phyloP scores from a whole-genome alignment of 352 stramenopile species.

The Aphanomyces cochlioides region DNA sequence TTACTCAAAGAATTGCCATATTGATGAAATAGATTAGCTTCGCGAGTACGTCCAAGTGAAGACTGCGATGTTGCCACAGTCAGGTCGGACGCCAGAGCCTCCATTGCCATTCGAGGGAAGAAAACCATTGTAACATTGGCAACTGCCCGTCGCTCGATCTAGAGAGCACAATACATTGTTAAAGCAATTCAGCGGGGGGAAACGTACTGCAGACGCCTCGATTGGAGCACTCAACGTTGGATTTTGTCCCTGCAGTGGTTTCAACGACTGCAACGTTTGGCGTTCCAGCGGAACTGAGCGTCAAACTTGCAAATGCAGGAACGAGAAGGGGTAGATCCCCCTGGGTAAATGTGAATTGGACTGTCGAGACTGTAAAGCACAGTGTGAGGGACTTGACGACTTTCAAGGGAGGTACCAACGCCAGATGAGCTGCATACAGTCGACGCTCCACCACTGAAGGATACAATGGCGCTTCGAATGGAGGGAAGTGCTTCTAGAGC shows the following conservation, averaged over 20 bases:
- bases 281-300: constrained; percentile 36
- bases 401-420: constrained; percentile 32
- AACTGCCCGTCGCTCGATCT: constrained; percentile 56
- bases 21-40: too few species aligned
- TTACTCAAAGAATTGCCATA: too few species aligned
- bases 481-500: constrained; percentile 54
- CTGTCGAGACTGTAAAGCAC: constrained; percentile 42
- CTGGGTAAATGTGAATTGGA: constrained; percentile 68
- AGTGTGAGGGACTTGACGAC: background rate
- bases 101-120: constrained; percentile 59
- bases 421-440: constrained; percentile 41
- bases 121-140: constrained; percentile 11
- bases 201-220: constrained; percentile 64
- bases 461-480: constrained; percentile 51
- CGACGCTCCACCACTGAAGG: constrained; percentile 39
- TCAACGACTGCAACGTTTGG: constrained; percentile 37
- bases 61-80: constrained; percentile 43
- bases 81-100: constrained; percentile 37
- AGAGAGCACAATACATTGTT: constrained; percentile 6
- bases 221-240: constrained; percentile 69
- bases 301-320: constrained; percentile 59
- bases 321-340: constrained; percentile 50
- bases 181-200: background rate
- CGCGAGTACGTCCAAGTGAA: too few species aligned
- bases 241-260: constrained; percentile 56